These are phyloP conservation scores for Aquilaria malaccensis DNA, from an alignment of 345 rosid genomes.

Conservation along the genomic window DNA sequence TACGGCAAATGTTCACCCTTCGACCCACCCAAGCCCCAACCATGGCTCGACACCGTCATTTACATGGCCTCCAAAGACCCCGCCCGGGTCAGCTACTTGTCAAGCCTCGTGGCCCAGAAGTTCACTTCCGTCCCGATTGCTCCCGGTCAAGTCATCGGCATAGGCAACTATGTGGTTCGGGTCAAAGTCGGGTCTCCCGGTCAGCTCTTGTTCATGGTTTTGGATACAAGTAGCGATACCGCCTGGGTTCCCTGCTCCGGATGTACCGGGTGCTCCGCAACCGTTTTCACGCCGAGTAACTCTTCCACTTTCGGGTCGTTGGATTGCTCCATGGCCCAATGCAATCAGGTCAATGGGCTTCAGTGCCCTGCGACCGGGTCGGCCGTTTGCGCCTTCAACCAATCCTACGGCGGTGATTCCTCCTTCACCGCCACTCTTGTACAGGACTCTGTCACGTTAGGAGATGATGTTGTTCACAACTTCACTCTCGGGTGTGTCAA, in stretches of 20 bases:
- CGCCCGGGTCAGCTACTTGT: constrained; percentile 49
- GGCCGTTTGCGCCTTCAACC: constrained; percentile 50
- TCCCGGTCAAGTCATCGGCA: constrained; percentile 32
- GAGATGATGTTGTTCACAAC: constrained; percentile 34
- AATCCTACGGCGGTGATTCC: constrained; percentile 74
- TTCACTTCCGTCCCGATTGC: constrained; percentile 55
- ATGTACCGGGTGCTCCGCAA: constrained; percentile 51
- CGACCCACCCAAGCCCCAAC: constrained; percentile 32
- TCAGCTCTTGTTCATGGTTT: constrained; percentile 66
- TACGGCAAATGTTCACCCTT: constrained; percentile 83
- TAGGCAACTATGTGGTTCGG: constrained; percentile 58
- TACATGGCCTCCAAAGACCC: constrained; percentile 69
- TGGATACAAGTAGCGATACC: constrained; percentile 64
- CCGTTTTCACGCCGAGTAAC: constrained; percentile 32
- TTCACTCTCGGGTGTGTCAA: constrained; percentile 58
- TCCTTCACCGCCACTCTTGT: constrained; percentile 55
- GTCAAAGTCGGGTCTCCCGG: constrained; percentile 69
- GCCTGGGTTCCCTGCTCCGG: constrained; percentile 72
- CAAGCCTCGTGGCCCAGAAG: constrained; percentile 42
- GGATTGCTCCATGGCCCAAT: constrained; percentile 61
- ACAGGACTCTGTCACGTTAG: constrained; percentile 43
- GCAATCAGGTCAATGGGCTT: constrained; percentile 55
- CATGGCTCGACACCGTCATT: constrained; percentile 51
- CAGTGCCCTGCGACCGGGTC: constrained; percentile 49
- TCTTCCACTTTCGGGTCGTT: constrained; percentile 46